Base-by-base conservation (phyloP, 305 asterid species). In the Striga hermonthica region DNA sequence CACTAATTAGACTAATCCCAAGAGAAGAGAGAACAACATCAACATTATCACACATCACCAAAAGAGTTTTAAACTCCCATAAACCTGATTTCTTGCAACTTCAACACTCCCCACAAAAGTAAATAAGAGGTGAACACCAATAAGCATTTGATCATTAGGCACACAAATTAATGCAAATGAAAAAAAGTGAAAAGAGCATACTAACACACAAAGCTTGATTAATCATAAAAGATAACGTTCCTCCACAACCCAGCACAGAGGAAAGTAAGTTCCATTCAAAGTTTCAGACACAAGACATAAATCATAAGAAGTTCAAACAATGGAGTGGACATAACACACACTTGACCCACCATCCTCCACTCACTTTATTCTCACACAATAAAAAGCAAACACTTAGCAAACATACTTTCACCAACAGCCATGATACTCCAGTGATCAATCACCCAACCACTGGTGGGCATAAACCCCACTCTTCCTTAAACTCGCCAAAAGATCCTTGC, bases 381-480 rank as follows among this genome's bases (percentile, higher is more conserved):
- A 68, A 59, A 36, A 56, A 31, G 40, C 35, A 61, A 39, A 69
- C 70, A 35, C 60, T 3, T 7, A 50, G 3, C 9, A 57, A 56
- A 66, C 48, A 28, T 67, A 13, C 68, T 5, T 43, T 22, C 73
- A 57, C 43, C 39, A 64, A 31, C 44, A 36, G 53, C 57, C 56
- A 39, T 48, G 9, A 57, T 57, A 36, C 64, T 22, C 31, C 31
- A 22, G 31, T 22, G 31, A 22, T 80, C 80, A 81, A 44, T 78
- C 78, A 11, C 85, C 84, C 40, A 61, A 58, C 92, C 91, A 81
- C 75, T 74, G 80, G 61, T 91, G 98, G 57, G 60, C 96, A 74
- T 86, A 89, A 14, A 91, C 81, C 4, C 95, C 95, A 0, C 84
- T 78, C 75, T 72, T 79, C 78, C 96, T 81, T 54, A 91, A 79